Base-by-base conservation (phyloP, 306 rosid species). In the Lithocarpus polystachyus region DNA sequence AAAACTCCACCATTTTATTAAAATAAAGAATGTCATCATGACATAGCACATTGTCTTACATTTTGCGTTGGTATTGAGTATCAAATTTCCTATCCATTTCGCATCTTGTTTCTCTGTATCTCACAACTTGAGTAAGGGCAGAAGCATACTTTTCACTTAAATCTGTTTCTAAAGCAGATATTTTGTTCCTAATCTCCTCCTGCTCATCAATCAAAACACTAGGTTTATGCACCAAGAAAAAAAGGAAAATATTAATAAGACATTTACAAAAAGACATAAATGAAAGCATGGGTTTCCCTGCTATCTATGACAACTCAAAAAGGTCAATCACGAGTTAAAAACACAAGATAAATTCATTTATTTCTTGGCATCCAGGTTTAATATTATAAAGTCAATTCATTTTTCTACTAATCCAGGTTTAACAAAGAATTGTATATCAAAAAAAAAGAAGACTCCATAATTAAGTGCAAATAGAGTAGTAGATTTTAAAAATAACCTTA, bases 181-280 rank as follows among this genome's bases (percentile, higher is more conserved):
- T 88, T 83, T 80, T 87, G 75, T 80, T 86, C 82, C 99, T 87
- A 52, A 94, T 86, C 60, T 89, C 92, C 82, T 92, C 97, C 99
- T 94, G 90, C 59, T 37, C 82, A 77, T 81, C 74, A 62, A 76
- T 33, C 22, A 70, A 60, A 48, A 55, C 43, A 45, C n/a, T 5
- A 79, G 1, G 56, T 29, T 71, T 61, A 67, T 31, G 40, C 20
- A 60, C 55, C 60, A 75, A 35, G 56, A 43, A 26, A 22, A 29
- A 23, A 54, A 65, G 51, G 7, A 6, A 37, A 37, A 37, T 7
- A 54, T 55, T 31, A 53, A 51, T 33, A 29, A 6, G 29, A 14
- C 71, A 18, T 13, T 45, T 45, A 55, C 23, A 29, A 11, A 24
- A 31, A 40, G 31, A 55, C 11, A 40, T 4, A 61, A 18, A 33